Conservation (phyloP, 495 filamentous ascomycete species). For the Penicillium longicatenatum region DNA sequence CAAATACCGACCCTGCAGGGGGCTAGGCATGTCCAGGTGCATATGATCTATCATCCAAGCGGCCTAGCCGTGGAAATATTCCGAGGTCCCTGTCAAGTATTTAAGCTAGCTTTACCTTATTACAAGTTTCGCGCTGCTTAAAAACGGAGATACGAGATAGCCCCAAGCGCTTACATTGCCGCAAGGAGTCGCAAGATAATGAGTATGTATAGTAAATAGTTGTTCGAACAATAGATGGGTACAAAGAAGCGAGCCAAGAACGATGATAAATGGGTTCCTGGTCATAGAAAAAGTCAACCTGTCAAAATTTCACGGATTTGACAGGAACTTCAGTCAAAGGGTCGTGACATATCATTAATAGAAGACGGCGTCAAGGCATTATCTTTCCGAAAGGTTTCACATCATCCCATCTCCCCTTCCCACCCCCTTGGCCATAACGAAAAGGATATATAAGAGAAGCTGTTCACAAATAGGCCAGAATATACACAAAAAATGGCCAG, state of each 20-base stretch:
- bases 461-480: slow-evolving; percentile 6
- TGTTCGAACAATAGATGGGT: slow-evolving; percentile 17
- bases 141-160: background rate
- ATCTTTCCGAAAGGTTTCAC: slow-evolving; percentile 10
- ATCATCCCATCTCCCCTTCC: slow-evolving; percentile 2
- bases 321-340: background rate
- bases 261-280: background rate
- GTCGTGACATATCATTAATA: slow-evolving; percentile 33
- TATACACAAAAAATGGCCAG: slow-evolving; percentile 20
- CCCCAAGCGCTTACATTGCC: background rate
- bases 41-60: background rate
- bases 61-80: background rate
- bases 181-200: background rate
- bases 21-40: too few species aligned
- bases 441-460: slow-evolving; percentile 4
- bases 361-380: slow-evolving; percentile 26
- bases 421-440: background rate
- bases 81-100: background rate
- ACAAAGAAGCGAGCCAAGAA: slow-evolving; percentile 16
- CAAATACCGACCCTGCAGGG: too few species aligned
- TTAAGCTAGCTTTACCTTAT: background rate
- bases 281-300: background rate
- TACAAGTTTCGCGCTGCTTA: background rate
- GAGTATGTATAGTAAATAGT: background rate
- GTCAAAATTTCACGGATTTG: background rate